Conservation (phyloP, 2,329 filamentous ascomycete species). For the Penicillium rolfsii region DNA sequence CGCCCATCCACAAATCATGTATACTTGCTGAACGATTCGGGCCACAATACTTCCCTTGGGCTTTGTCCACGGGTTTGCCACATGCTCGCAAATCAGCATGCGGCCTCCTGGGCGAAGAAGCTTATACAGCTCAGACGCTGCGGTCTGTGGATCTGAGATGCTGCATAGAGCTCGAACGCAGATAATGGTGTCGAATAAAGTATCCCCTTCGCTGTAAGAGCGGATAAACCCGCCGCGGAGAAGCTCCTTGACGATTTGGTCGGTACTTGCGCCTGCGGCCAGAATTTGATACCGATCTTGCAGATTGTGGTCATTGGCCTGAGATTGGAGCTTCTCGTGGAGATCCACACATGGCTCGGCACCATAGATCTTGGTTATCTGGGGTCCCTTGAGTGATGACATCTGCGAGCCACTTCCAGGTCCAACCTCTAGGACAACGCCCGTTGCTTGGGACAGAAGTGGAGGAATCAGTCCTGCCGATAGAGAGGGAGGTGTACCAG, state of each 20-base stretch:
- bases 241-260: background rate
- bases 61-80: background rate
- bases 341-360: background rate
- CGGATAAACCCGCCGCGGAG: background rate
- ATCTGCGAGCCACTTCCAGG: constrained; percentile 2
- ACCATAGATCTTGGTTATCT: background rate
- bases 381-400: background rate
- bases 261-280: background rate
- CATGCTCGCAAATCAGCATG: constrained; percentile 4
- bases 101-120: background rate
- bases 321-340: background rate
- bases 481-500: background rate
- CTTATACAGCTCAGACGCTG: background rate
- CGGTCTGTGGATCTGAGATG: background rate
- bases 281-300: constrained; percentile 3
- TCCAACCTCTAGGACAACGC: background rate
- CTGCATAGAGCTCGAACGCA: constrained; percentile 4
- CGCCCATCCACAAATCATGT: background rate
- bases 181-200: background rate
- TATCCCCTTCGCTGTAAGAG: background rate
- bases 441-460: background rate
- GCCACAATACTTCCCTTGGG: background rate
- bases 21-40: background rate
- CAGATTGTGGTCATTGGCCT: background rate
- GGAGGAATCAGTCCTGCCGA: constrained; percentile 1